These are phyloP conservation scores for Lablab purpureus DNA, from an alignment of 306 rosid genomes.

Conservation along the genomic window DNA sequence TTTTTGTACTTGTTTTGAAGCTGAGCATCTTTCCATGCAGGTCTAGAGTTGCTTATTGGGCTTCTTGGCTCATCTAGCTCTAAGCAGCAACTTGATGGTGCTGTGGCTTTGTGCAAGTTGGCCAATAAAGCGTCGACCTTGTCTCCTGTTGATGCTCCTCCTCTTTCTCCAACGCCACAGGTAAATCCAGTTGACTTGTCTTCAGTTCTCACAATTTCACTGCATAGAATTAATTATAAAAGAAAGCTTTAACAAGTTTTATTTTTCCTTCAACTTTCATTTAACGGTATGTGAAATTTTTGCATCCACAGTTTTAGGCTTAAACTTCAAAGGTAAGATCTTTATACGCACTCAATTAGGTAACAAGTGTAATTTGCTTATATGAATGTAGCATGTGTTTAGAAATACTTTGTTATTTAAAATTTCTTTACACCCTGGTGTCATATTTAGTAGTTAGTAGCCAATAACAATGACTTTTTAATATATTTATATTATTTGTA, in stretches of 20 bases:
- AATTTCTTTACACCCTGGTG: neutral
- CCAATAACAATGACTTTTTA: conserved; percentile 2
- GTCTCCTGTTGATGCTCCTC: conserved; percentile 94
- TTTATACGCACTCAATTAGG: conserved; percentile 33
- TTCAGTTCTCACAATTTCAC: conserved; percentile 23
- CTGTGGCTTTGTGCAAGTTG: conserved; percentile 85
- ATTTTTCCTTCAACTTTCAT: neutral
- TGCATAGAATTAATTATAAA: conserved; percentile 5
- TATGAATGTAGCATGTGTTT: conserved; percentile 18
- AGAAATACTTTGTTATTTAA: conserved; percentile 1
- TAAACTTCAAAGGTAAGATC: conserved; percentile 22
- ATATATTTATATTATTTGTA: conserved; percentile 26
- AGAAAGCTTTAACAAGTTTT: neutral
- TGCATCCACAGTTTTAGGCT: neutral
- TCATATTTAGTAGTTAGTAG: conserved; percentile 2
- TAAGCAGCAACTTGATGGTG: conserved; percentile 96
- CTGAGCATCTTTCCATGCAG: conserved; percentile 57
- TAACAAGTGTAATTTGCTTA: neutral
- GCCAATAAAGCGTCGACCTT: conserved; percentile 80
- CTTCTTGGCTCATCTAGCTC: conserved; percentile 75
- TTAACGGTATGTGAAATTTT: neutral
- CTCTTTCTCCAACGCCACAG: conserved; percentile 99
- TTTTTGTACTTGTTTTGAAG: conserved; percentile 39
- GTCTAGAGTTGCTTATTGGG: conserved; percentile 90
- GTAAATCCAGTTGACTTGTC: conserved; percentile 48